phyloP scores from a whole-genome alignment of 345 rosid genomes.

The Clausena lansium region DNA sequence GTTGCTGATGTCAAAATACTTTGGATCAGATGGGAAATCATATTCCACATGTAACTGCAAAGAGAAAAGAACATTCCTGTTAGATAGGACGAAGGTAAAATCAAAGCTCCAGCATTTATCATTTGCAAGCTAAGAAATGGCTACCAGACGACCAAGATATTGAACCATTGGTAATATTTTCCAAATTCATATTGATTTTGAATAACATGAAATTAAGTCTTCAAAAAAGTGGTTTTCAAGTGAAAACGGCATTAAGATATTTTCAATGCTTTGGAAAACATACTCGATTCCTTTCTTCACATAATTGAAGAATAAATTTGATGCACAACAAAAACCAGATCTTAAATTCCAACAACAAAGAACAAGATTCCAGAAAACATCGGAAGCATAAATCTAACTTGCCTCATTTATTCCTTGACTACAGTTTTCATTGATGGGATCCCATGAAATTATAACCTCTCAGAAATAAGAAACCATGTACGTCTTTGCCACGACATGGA shows the following conservation, averaged over 20 bases:
- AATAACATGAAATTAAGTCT: not conserved
- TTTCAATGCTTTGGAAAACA: not conserved
- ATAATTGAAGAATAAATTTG: not conserved
- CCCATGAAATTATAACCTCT: not conserved
- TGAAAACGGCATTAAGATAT: not conserved
- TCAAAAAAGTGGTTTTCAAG: not conserved
- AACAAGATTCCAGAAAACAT: not conserved
- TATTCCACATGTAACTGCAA: slow-evolving; percentile 53
- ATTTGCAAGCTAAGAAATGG: not conserved
- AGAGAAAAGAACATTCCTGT: slow-evolving; percentile 1
- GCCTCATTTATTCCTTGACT: not conserved
- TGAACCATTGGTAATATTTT: not conserved
- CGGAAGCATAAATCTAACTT: not conserved
- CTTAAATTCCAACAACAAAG: not conserved
- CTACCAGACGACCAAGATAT: not conserved
- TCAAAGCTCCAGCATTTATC: not conserved
- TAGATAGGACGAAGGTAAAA: not conserved
- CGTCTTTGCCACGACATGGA: not conserved
- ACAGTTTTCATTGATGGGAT: not conserved
- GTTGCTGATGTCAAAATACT: slow-evolving; percentile 52
- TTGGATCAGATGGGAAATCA: slow-evolving; percentile 52
- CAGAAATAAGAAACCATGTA: not conserved
- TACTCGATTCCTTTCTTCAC: not conserved
- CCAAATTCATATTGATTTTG: not conserved
- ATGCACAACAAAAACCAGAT: not conserved